These are phyloP conservation scores for Babesia bovis DNA, from an alignment of 169 alveolate genomes.

Conservation along the genomic window DNA sequence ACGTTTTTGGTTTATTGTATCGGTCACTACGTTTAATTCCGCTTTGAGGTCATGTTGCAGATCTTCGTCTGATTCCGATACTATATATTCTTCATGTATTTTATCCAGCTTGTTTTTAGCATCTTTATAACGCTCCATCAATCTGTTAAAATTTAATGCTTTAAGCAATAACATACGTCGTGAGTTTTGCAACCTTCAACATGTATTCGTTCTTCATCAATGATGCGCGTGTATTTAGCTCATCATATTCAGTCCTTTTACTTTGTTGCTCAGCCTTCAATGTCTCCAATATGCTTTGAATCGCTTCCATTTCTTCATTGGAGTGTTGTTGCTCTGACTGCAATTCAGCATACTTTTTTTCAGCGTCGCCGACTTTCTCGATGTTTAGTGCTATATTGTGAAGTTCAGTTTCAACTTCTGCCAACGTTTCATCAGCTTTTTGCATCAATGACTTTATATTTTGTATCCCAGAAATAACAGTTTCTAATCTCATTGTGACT, in stretches of 20 bases:
- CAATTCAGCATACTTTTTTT: not conserved
- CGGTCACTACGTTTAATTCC: slow-evolving; percentile 23
- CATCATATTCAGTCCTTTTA: slow-evolving; percentile 15
- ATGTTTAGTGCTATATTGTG: not conserved
- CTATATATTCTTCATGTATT: not conserved
- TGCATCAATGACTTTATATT: slow-evolving; percentile 1
- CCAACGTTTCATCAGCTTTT: not conserved
- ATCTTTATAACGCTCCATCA: slow-evolving; percentile 17
- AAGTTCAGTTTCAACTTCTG: slow-evolving; percentile 9
- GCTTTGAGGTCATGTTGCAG: slow-evolving; percentile 13
- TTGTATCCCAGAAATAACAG: slow-evolving; percentile 5
- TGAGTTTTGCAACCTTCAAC: slow-evolving; percentile 9
- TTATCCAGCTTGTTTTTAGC: not conserved
- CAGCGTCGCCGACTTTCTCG: not conserved
- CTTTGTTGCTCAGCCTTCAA: not conserved
- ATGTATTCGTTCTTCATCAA: not conserved
- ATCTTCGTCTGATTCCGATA: not conserved
- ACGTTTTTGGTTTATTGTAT: slow-evolving; percentile 26
- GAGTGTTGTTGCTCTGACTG: not conserved
- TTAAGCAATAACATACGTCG: not conserved
- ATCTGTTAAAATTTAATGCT: not conserved
- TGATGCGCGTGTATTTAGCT: not conserved
- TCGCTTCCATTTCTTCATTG: slow-evolving; percentile 1
- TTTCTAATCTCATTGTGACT: not conserved
- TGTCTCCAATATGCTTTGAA: not conserved